Conservation (phyloP, 2,329 filamentous ascomycete species). For the Elsinoe fawcettii region DNA sequence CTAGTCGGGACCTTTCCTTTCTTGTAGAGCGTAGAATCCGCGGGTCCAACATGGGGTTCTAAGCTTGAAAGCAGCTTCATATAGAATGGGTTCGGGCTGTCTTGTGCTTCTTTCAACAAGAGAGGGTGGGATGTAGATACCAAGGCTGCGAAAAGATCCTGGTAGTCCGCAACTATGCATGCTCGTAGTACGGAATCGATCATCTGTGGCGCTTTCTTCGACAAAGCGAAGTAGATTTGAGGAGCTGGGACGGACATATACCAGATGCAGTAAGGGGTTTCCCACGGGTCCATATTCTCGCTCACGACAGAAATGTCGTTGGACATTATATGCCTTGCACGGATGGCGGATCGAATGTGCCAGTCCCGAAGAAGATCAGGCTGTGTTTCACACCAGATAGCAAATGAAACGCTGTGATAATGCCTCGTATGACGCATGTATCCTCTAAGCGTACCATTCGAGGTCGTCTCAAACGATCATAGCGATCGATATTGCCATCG, state of each 20-base stretch:
- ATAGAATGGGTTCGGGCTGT: not conserved
- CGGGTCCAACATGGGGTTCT: too few species aligned
- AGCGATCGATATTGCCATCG: conserved; percentile 36
- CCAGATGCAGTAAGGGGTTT: conserved; percentile 21
- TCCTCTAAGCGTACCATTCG: conserved; percentile 23
- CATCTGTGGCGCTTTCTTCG: conserved; percentile 17
- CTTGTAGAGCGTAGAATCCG: too few species aligned
- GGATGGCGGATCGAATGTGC: conserved; percentile 20
- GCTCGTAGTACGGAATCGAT: conserved; percentile 18
- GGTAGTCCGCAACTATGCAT: conserved; percentile 19
- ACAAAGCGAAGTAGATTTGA: conserved; percentile 18
- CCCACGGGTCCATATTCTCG: not conserved
- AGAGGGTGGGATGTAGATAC: not conserved
- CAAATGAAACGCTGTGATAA: conserved; percentile 35
- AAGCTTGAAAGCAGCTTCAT: not conserved
- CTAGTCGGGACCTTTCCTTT: not conserved
- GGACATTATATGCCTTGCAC: conserved; percentile 29
- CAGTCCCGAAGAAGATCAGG: not conserved
- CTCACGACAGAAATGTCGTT: conserved; percentile 24
- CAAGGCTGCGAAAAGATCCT: conserved; percentile 17
- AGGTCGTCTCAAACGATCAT: conserved; percentile 30
- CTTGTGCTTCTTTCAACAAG: not conserved
- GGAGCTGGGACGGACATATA: conserved; percentile 18
- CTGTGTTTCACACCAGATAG: conserved; percentile 27
- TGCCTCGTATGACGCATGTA: conserved; percentile 28